phyloP scores from a whole-genome alignment of 768 basidiomycete species.

The Kwoniella sp. region DNA sequence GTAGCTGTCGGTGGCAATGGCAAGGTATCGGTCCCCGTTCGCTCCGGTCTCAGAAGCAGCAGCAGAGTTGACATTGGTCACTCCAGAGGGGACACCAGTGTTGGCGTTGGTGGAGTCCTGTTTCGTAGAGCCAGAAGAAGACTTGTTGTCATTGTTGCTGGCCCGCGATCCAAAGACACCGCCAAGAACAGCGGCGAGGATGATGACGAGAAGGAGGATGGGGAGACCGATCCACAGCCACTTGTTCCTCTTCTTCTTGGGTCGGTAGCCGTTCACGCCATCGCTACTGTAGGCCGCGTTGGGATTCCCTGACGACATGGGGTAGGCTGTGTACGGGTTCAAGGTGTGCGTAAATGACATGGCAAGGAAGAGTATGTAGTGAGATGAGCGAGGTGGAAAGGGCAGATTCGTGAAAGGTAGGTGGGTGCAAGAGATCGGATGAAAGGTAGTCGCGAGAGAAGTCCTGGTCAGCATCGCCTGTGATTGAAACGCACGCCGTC shows the following conservation, averaged over 20 bases:
- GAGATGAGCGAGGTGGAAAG: too few relatives aligned
- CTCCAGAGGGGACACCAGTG: slow-evolving; percentile 25
- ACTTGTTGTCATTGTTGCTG: slow-evolving; percentile 13
- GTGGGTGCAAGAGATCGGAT: too few relatives aligned
- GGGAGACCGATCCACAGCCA: slow-evolving; percentile 51
- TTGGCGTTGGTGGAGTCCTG: slow-evolving; percentile 51
- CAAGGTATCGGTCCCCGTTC: slow-evolving; percentile 53
- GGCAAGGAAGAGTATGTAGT: too few relatives aligned
- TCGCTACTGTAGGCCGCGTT: slow-evolving; percentile 30
- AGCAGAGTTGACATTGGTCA: slow-evolving; percentile 26
- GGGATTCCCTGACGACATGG: slow-evolving; percentile 37
- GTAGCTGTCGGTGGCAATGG: slow-evolving; percentile 74
- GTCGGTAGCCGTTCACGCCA: slow-evolving; percentile 5
- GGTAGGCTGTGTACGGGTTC: slow-evolving; percentile 23
- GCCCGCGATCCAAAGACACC: slow-evolving; percentile 66
- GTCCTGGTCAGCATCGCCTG: too few relatives aligned
- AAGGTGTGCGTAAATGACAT: too few relatives aligned
- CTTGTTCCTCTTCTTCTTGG: slow-evolving; percentile 46
- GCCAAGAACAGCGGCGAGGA: slow-evolving; percentile 57
- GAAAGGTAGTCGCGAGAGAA: too few relatives aligned
- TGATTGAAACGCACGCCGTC: background rate
- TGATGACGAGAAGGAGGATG: slow-evolving; percentile 46
- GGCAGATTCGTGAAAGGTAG: too few relatives aligned
- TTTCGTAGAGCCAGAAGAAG: slow-evolving; percentile 3
- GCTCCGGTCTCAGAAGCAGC: slow-evolving; percentile 40